Evolutionary conservation across 306 rosid genomes (phyloP), one percentile per base, ranked within the genome.

Genomic region (Gillenia trifoliata): DNA sequence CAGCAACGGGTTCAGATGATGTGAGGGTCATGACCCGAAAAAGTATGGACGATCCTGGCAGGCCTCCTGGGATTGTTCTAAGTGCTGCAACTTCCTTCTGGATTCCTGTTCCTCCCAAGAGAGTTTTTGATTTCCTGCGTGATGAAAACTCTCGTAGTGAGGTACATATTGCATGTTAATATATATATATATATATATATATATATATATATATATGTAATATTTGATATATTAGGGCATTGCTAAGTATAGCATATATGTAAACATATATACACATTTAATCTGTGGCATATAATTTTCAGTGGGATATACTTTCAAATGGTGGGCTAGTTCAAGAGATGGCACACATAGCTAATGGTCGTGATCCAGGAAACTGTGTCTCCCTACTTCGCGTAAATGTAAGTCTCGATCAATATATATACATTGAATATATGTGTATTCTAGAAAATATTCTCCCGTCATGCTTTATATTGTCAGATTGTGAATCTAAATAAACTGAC

Each of bases 231-330:
- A 45, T 4, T 16, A 45, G 17, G 52, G 52, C 52, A 45, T 45
- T 4, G 52, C 50, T 0, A 4, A 45, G 19, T 45, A 45, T 12
- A 45, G 8, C 2, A 45, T 45, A 38, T 55, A 6, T 15, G 20
- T 45, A 45, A 15, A 45, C 61, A 29, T 9, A 17, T 52, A 13
- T 3, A 23, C 25, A 25, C 34, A 50, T 76, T 43, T n/a, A 26
- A 47, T 67, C 40, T 64, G 45, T 56, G 54, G 6, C 55, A 71
- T 71, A 2, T 59, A 16, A 25, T 30, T 80, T 75, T 36, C 85
- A 93, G 98, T 93, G 97, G n/a, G n/a, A 93, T 75, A 83, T 93
- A 70, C 88, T 93, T n/a, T n/a, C n/a, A 6, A 85, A 77, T n/a
- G n/a, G 89, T 6, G 89, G 86, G 13, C 17, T 56, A 2, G 89